Conservation (phyloP, 441 rosid species). For the Metrosideros polymorpha region DNA sequence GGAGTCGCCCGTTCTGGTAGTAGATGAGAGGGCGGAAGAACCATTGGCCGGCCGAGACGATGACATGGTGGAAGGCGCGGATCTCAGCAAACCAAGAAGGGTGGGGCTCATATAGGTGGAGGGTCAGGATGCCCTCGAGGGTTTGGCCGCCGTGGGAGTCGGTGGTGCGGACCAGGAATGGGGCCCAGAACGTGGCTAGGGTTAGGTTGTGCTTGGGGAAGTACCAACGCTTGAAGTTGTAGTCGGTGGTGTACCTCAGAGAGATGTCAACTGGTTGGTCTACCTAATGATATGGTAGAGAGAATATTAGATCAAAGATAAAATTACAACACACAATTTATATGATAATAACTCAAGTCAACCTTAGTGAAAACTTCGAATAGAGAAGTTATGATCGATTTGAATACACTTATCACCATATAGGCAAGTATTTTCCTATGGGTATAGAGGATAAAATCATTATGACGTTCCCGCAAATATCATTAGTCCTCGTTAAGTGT, state of each 20-base stretch:
- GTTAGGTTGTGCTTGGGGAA: constrained; percentile 52
- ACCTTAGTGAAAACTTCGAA: not conserved
- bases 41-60: constrained; percentile 79
- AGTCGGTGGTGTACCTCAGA: constrained; percentile 16
- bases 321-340: not conserved
- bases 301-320: not conserved
- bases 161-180: constrained; percentile 50
- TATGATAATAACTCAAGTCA: not conserved
- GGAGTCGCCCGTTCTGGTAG: constrained; percentile 28
- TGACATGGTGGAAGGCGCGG: constrained; percentile 40
- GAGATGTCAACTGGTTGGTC: constrained; percentile 45
- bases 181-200: constrained; percentile 59
- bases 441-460: not conserved
- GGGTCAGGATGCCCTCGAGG: constrained; percentile 28
- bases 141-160: constrained; percentile 39
- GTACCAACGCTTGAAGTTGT: constrained; percentile 39
- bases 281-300: constrained; percentile 21
- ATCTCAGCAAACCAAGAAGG: constrained; percentile 46
- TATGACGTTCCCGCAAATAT: not conserved
- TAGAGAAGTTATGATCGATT: not conserved
- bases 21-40: constrained; percentile 53
- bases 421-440: not conserved
- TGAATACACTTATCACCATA: not conserved
- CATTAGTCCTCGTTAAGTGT: not conserved
- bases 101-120: constrained; percentile 60